Conservation (phyloP, 768 basidiomycete genomes). For the Brasilioporus rufonigricans region DNA sequence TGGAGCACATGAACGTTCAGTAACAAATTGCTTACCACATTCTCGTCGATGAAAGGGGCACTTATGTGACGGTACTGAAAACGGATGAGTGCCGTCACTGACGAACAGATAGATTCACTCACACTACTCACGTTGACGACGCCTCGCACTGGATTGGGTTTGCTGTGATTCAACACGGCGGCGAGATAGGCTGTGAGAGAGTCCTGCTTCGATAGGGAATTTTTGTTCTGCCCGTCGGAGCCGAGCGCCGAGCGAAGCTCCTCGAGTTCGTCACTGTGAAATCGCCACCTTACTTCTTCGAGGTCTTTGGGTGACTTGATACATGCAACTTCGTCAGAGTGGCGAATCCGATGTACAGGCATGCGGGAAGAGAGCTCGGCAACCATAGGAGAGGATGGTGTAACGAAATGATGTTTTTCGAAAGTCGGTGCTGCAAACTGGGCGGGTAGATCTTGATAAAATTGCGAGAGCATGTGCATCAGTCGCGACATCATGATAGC, state of each 20-base stretch:
- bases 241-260: conserved; percentile 14
- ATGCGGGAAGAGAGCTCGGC: conserved; percentile 17
- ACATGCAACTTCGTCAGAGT: conserved; percentile 5
- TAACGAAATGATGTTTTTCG: conserved; percentile 21
- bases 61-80: conserved; percentile 16
- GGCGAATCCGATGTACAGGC: conserved; percentile 14
- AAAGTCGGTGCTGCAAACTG: conserved; percentile 22
- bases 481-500: conserved; percentile 27
- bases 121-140: conserved; percentile 29
- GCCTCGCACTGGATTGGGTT: conserved; percentile 2
- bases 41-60: conserved; percentile 9
- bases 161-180: conserved; percentile 16
- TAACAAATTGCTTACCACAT: conserved; percentile 15
- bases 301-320: neutral
- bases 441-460: conserved; percentile 25
- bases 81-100: neutral
- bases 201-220: conserved; percentile 17
- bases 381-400: conserved; percentile 14
- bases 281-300: conserved; percentile 17
- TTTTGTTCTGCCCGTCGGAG: neutral
- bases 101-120: neutral
- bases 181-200: conserved; percentile 30
- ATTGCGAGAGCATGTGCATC: conserved; percentile 29
- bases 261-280: conserved; percentile 8
- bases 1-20: conserved; percentile 10